Evolutionary conservation across 768 basidiomycete species (phyloP), one percentile per base, ranked within the genome.

Genomic region (Thelephora ganbajun): DNA sequence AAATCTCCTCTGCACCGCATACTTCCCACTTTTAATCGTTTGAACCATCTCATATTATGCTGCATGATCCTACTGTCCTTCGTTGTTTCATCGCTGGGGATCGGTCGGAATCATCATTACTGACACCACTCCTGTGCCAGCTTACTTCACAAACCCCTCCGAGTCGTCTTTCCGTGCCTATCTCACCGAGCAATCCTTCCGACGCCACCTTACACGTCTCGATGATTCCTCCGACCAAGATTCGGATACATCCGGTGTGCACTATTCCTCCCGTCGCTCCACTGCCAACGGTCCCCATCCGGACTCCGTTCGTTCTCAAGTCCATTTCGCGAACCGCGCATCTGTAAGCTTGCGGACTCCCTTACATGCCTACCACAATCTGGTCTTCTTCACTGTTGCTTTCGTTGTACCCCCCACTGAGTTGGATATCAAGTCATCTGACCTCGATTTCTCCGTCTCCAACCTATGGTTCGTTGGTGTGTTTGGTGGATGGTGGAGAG

Each of bases 151-250:
- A 33, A 98, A 97, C 64, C 94, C 94, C 19, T 80, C 83, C 48
- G 92, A 97, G 65, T 80, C 80, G 43, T 91, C 91, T 6, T 97
- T 99, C 66, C 80, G 93, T 46, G 73, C 90, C 16, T 93, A 89
- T 67, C 80, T 98, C 55, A 98, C 93, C n/a, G 92, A 96, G 59
- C 87, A 88, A 59, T 93, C 91, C 20, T 97, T 99, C 63, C 87
- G 93, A 46, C 86, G 88, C 48, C 92, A 97, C 63, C 76, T 97
- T 51, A 87, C 79, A 51, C 82, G 81, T 48, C 76, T 96, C 57
- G 83, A 92, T 56, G 81, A 82, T 56, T 68, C 66, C 43, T 59
- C 66, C 49, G 60, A 60, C 47, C 55, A 63, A 5, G 57, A 58
- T 34, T 52, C 57, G 19, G 59, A 63, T 16, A 55, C 56, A 26